Conservation (phyloP, 2,329 filamentous ascomycete species). For the Fusarium praegraminearum region DNA sequence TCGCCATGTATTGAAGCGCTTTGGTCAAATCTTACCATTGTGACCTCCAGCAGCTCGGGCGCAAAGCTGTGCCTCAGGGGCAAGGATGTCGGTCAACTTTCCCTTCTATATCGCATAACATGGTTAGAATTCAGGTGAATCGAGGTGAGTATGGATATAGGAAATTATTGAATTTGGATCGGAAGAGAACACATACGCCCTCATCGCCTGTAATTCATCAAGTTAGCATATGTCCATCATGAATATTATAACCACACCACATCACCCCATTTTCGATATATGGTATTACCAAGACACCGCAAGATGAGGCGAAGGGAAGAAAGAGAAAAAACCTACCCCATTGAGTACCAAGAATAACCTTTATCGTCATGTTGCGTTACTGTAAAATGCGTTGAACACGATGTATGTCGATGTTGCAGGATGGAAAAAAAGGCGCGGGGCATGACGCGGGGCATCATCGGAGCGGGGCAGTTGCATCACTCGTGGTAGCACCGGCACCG, state of each 20-base stretch:
- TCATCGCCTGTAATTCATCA: slow-evolving; percentile 10
- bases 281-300: too few species aligned
- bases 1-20: not conserved
- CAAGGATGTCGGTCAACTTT: slow-evolving; percentile 28
- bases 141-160: not conserved
- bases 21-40: slow-evolving; percentile 9
- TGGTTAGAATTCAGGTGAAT: slow-evolving; percentile 4
- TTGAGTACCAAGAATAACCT: slow-evolving; percentile 20
- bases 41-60: slow-evolving; percentile 27
- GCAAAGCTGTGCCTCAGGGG: slow-evolving; percentile 26
- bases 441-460: slow-evolving; percentile 16
- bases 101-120: slow-evolving; percentile 11
- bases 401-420: slow-evolving; percentile 20
- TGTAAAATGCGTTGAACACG: slow-evolving; percentile 12
- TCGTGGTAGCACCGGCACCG: slow-evolving; percentile 5
- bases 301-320: not conserved
- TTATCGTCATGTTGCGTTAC: slow-evolving; percentile 17
- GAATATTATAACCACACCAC: not conserved
- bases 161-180: not conserved
- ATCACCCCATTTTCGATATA: not conserved
- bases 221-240: slow-evolving; percentile 1
- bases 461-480: slow-evolving; percentile 14
- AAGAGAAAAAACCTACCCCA: not conserved
- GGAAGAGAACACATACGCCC: slow-evolving; percentile 12
- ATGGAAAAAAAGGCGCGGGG: slow-evolving; percentile 16